Evolutionary conservation across 805 yeast genomes (phyloP).

Genomic region (Wickerhamiella vanderwaltii): DNA sequence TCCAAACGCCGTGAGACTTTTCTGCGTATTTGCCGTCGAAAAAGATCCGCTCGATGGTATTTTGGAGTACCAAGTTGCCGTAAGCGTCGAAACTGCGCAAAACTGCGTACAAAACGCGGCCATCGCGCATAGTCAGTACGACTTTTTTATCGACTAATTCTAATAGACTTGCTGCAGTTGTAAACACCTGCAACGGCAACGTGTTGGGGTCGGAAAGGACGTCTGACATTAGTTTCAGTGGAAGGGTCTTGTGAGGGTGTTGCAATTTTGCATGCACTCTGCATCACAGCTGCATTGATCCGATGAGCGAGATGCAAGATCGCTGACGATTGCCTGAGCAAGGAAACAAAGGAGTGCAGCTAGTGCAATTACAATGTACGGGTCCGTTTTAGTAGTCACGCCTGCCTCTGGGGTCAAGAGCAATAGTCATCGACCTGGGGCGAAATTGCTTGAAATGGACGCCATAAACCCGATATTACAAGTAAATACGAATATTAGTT

Average conservation of each 20-base stretch:
- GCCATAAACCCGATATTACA: no score
- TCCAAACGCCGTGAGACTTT: conserved; percentile 60
- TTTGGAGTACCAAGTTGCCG: conserved; percentile 81
- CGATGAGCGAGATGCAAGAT: no score
- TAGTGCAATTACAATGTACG: no score
- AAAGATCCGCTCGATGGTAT: conserved; percentile 71
- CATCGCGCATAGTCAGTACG: conserved; percentile 79
- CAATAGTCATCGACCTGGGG: no score
- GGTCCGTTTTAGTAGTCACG: no score
- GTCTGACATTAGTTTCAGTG: conserved; percentile 19
- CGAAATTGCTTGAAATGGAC: no score
- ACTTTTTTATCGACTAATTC: conserved; percentile 41
- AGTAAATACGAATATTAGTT: no score
- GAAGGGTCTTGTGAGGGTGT: not conserved
- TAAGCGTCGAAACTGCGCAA: conserved; percentile 92
- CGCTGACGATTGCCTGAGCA: no score
- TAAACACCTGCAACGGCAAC: conserved; percentile 33
- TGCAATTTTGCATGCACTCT: no score
- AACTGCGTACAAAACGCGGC: conserved; percentile 76
- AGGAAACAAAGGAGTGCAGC: no score
- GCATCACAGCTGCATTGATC: no score
- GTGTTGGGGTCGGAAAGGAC: conserved; percentile 25
- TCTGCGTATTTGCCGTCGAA: conserved; percentile 54
- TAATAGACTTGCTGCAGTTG: conserved; percentile 34
- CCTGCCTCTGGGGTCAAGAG: no score